A percentile compares a stretch with the other conserved stretches of the same genome.
phyloP scores from a whole-genome alignment of 2,329 filamentous ascomycete genomes.

The Conoideocrella luteorostrata region DNA sequence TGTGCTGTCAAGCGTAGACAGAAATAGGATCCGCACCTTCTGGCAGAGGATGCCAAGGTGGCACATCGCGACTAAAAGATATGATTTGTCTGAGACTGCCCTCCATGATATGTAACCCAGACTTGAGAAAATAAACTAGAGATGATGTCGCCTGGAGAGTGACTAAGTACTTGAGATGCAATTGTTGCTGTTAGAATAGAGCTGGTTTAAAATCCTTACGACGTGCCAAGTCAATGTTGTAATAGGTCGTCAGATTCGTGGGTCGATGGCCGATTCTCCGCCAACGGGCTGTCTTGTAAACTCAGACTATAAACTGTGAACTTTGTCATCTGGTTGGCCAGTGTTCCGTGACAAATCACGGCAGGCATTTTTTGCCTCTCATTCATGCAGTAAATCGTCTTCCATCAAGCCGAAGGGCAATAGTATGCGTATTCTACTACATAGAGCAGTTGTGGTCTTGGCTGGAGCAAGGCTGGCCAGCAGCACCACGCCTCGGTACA shows the following conservation, averaged over 20 bases:
- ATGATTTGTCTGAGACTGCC: neutral
- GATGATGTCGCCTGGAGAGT: conserved; percentile 12
- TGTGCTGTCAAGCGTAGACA: conserved; percentile 8
- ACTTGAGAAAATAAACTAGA: conserved; percentile 16
- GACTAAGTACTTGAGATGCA: conserved; percentile 57
- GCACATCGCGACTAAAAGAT: conserved; percentile 13
- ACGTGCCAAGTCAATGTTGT: conserved; percentile 9
- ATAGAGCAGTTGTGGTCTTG: neutral
- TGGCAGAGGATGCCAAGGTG: conserved; percentile 11
- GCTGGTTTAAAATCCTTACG: conserved; percentile 41
- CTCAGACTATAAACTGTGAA: conserved; percentile 5
- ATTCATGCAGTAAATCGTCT: too few relatives aligned
- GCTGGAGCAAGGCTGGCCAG: neutral
- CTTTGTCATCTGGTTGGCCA: conserved; percentile 1
- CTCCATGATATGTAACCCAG: conserved; percentile 12
- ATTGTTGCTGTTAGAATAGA: conserved; percentile 46
- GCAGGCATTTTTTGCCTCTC: too few relatives aligned
- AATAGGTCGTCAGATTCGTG: conserved; percentile 6
- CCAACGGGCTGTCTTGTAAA: conserved; percentile 1
- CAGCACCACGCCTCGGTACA: conserved; percentile 1
- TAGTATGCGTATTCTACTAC: too few relatives aligned
- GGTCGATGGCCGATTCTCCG: neutral
- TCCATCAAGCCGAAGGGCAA: too few relatives aligned
- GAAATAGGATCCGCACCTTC: neutral
- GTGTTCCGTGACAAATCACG: too few relatives aligned